Base-by-base conservation (phyloP, 2,329 filamentous ascomycete species). In the Pseudogymnoascus sp. region DNA sequence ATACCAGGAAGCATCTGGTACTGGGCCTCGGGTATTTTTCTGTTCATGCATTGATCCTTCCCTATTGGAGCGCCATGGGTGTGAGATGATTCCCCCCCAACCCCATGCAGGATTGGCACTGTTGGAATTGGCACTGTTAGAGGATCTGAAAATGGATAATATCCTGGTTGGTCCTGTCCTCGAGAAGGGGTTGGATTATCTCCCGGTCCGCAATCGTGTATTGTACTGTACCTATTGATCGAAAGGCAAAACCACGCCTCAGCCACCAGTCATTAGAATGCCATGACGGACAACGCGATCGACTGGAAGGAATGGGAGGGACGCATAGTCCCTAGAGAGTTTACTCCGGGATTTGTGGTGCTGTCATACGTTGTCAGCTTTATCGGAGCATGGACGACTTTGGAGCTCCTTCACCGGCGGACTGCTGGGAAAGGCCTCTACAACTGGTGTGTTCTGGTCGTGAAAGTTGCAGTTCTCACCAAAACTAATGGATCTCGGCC, bases 361-460 rank as follows among this genome's bases (percentile, higher is more conserved):
- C 79, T 91, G 8, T 88, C 86, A 1, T 88, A 84, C 68, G 75
- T 88, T 45, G 80, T 87, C 67, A 94, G 91, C 70, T 84, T 89
- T 65, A 78, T 90, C 66, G 92, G 92, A 65, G 87, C 90, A 58
- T 81, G 85, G 60, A 91, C 91, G 3, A 92, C 91, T 0, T 79
- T 96, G 33, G 92, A 96, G 73, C 77, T 96, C 63, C 84, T 96
- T 60, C 89, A 94, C 71, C 80, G 90, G 63, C 81, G 90, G 67
- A 91, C 88, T 0, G 85, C 88, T 2, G 82, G 82, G 61, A 84
- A 83, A 70, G 89, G 89, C 7, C 73, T 82, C 62, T 84, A 85
- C 71, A 91, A 91, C 69, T 85, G 88, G 87, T 89, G 80, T 62
- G 79, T 68, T 25, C 63, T 62, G 52, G 62, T 38, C 19, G n/a